Percentiles rank a stretch among this genome's conserved stretches.
These are phyloP conservation scores for Xerocomus brunneocitrinus DNA, from an alignment of 768 basidiomycete genomes.

Conservation along the genomic window DNA sequence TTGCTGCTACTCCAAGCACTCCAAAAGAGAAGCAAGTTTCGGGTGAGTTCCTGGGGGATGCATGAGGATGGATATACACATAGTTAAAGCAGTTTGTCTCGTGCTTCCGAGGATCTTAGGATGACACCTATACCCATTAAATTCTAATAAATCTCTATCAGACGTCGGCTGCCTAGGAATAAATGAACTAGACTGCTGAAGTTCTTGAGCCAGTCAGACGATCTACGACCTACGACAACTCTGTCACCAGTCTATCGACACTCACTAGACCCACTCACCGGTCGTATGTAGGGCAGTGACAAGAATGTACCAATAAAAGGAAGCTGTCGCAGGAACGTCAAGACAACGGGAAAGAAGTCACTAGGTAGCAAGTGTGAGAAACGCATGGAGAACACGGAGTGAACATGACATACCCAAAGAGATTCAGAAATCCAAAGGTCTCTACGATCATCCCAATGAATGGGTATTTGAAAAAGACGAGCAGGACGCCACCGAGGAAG, in stretches of 20 bases:
- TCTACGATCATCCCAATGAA: slow-evolving; percentile 92
- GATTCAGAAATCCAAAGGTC: slow-evolving; percentile 93
- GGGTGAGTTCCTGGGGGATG: slow-evolving; percentile 12
- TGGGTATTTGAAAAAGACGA: slow-evolving; percentile 95
- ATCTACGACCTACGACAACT: slow-evolving; percentile 57
- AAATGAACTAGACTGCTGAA: slow-evolving; percentile 52
- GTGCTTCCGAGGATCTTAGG: neutral
- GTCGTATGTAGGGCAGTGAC: slow-evolving; percentile 81
- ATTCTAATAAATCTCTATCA: slow-evolving; percentile 12
- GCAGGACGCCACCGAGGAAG: slow-evolving; percentile 84
- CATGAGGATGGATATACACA: slow-evolving; percentile 2
- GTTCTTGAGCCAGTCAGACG: slow-evolving; percentile 75
- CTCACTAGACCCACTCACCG: slow-evolving; percentile 44
- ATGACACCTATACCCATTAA: slow-evolving; percentile 11
- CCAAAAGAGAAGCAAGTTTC: slow-evolving; percentile 12
- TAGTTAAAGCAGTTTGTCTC: neutral
- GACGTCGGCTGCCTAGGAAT: slow-evolving; percentile 7
- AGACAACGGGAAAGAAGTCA: slow-evolving; percentile 97
- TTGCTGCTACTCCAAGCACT: neutral
- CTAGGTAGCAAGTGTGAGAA: slow-evolving; percentile 40
- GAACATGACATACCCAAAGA: slow-evolving; percentile 71
- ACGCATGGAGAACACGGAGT: neutral
- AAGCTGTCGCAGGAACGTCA: slow-evolving; percentile 93
- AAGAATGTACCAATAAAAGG: slow-evolving; percentile 87
- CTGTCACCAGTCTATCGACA: slow-evolving; percentile 5